Conservation (phyloP, 148 eudicot genomes). For the Hydrangea macrophylla region DNA sequence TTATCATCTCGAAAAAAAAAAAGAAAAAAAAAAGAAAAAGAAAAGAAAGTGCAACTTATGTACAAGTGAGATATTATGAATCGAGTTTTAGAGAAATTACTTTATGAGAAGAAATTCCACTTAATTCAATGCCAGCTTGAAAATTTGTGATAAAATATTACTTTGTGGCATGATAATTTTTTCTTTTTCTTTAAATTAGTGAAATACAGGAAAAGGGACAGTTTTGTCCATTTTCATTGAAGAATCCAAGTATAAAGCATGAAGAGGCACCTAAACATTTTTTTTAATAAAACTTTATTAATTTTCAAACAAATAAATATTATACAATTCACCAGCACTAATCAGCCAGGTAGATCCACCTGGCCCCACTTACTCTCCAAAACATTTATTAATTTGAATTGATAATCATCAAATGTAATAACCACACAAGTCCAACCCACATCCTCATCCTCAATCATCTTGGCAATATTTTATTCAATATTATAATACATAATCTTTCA, state of each 20-base stretch:
- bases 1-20: no score
- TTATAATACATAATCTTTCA: not conserved
- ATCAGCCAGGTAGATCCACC: conserved; percentile 34
- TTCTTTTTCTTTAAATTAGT: no score
- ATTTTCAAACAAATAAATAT: conserved; percentile 3
- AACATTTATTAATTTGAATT: conserved; percentile 4
- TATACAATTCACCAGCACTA: conserved; percentile 2
- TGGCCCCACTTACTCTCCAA: conserved; percentile 27
- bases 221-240: conserved; percentile 16
- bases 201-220: conserved; percentile 23
- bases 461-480: conserved; percentile 1
- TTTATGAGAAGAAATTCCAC: no score
- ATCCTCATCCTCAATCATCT: conserved; percentile 27
- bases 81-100: no score
- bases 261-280: conserved; percentile 16
- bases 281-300: not conserved
- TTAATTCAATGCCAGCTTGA: no score
- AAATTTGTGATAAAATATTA: no score
- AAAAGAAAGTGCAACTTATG: no score
- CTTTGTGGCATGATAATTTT: no score
- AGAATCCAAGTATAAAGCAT: not conserved
- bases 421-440: conserved; percentile 21
- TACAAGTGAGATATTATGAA: no score
- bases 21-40: no score
- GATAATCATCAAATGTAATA: conserved; percentile 26